Evolutionary conservation across 805 yeast species (phyloP).

Genomic region (Crinitomyces ghanaensis): DNA sequence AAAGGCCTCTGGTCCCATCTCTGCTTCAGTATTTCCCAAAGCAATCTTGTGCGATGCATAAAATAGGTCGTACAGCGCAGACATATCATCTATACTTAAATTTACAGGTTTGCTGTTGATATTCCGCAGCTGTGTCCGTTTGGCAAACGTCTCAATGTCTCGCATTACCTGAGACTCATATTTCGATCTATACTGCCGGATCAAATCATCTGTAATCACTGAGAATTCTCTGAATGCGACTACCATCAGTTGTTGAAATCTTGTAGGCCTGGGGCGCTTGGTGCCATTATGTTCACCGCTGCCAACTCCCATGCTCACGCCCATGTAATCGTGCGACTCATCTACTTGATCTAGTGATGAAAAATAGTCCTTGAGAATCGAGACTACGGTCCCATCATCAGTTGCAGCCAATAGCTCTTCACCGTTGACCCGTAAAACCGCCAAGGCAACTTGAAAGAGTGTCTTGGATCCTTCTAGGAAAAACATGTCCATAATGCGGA

Average conservation of each 20-base stretch:
- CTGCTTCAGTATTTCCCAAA: slow-evolving; percentile 36
- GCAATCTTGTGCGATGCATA: slow-evolving; percentile 62
- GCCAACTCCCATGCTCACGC: too few species aligned
- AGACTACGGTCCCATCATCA: slow-evolving; percentile 89
- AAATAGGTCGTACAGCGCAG: slow-evolving; percentile 73
- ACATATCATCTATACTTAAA: slow-evolving; percentile 44
- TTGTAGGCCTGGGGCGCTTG: too few species aligned
- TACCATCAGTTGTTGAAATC: slow-evolving; percentile 81
- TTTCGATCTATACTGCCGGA: slow-evolving; percentile 55
- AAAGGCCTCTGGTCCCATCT: slow-evolving; percentile 67
- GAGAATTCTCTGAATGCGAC: slow-evolving; percentile 88
- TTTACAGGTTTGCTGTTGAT: slow-evolving; percentile 64
- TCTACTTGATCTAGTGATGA: slow-evolving; percentile 60
- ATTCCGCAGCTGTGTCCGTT: slow-evolving; percentile 82
- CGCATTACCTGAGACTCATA: slow-evolving; percentile 68
- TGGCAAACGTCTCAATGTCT: slow-evolving; percentile 83
- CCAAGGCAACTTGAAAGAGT: slow-evolving; percentile 85
- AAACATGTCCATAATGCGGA: slow-evolving; percentile 80
- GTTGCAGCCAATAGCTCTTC: slow-evolving; percentile 66
- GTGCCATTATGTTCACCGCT: too few species aligned
- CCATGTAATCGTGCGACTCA: slow-evolving; percentile 47
- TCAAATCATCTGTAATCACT: slow-evolving; percentile 62
- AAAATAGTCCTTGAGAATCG: slow-evolving; percentile 74
- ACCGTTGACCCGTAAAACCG: slow-evolving; percentile 79
- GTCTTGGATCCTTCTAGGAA: slow-evolving; percentile 83